Base-by-base conservation (phyloP, 1,284 basidiomycete species). In the Cutaneotrichosporon sp. region DNA sequence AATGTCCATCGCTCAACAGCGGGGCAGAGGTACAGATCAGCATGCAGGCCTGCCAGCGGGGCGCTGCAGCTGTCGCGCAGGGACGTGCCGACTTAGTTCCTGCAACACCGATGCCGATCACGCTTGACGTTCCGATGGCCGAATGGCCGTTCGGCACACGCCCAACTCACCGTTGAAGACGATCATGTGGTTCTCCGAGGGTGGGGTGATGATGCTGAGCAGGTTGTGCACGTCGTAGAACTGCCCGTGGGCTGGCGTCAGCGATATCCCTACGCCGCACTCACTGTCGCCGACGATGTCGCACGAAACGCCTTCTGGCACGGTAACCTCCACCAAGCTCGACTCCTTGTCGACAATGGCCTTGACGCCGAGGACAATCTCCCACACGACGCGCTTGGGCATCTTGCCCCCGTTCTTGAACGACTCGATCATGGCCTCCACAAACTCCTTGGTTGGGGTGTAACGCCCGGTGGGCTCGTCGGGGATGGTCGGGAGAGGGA, bases 171-270 rank as follows among this genome's bases (percentile, higher is more conserved):
- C 94, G 76, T 95, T 97, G 89, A 97, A 95, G 45, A 95, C 82
- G 53, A 97, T 80, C 71, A 88, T 89, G 70, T 95, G 93, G 33
- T 85, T 87, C 60, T 89, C 86, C 60, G 83, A 87, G 16, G 94
- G 94, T 58, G 87, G 84, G 24, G 91, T 92, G 0, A 95, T 97
- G 69, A 97, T 83, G 7, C 87, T 87, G 69, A 92, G 87, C 16
- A 99, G 82, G 82, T 98, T 89, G 59, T 94, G 81, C 72, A 98
- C 85, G 79, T 98, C 95, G 78, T 92, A 98, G 81, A 91, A 95
- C 85, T 97, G 94, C 20, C 66, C 69, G 55, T 70, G 72, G 42
- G 70, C 69, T 71, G 47, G 36, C 7, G 50, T 34, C 9, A 56
- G 33, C 25, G 14, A 50, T 18, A n/a, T 29, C 47, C 27, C 18